Conservation (phyloP, 2,329 filamentous ascomycete species). For the Claviceps digitariae region DNA sequence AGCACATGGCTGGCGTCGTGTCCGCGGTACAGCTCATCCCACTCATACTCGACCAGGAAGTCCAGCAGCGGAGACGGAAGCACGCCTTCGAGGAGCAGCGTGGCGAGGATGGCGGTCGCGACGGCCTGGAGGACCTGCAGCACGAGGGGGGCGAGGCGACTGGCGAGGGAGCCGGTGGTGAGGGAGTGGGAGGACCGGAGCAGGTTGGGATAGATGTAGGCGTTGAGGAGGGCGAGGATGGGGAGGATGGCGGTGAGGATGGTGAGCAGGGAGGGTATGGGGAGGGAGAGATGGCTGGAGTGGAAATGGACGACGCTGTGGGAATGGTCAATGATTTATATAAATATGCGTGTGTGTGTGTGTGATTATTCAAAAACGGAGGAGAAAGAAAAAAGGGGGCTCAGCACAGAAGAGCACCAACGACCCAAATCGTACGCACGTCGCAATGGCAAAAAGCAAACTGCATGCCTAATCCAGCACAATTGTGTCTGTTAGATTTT, state of each 20-base stretch:
- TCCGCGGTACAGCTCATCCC: background rate
- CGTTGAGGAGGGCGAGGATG: background rate
- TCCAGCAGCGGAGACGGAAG: background rate
- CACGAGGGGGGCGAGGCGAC: constrained; percentile 3
- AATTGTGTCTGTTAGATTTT: background rate
- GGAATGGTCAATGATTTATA: background rate
- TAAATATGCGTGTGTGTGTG: no score
- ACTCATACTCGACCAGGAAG: background rate
- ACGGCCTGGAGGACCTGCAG: background rate
- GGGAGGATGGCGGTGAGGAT: background rate
- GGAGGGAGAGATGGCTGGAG: background rate
- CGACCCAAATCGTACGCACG: constrained; percentile 10
- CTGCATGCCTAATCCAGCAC: constrained; percentile 3
- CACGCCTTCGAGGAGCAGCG: background rate
- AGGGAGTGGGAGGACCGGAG: constrained; percentile 6
- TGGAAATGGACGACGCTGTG: background rate
- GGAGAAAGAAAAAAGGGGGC: no score
- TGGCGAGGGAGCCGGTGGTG: constrained; percentile 12
- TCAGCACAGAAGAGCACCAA: background rate
- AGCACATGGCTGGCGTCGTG: background rate
- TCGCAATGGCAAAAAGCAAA: constrained; percentile 18
- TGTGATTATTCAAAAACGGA: background rate
- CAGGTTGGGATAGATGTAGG: background rate
- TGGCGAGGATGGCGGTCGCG: background rate
- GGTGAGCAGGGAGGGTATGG: background rate